phyloP scores from a whole-genome alignment of 345 rosid genomes.

The Citrus sp. region DNA sequence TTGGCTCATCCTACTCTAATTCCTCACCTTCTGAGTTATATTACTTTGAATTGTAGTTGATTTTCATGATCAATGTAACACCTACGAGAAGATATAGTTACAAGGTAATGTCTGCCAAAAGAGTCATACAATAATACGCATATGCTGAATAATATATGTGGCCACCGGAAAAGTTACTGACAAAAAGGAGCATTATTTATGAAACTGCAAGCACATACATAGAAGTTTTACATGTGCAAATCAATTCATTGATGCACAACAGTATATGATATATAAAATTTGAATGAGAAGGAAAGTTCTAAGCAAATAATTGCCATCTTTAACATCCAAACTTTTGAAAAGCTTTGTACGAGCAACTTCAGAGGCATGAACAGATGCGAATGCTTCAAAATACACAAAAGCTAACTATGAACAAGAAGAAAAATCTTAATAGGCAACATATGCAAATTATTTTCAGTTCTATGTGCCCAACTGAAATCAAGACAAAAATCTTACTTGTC shows the following conservation, averaged over 20 bases:
- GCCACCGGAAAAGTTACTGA: background rate
- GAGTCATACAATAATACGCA: background rate
- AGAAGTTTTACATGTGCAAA: background rate
- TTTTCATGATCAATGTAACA: background rate
- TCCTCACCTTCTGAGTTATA: background rate
- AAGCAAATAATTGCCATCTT: background rate
- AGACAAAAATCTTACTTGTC: constrained; percentile 40
- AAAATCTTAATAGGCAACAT: background rate
- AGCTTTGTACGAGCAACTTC: background rate
- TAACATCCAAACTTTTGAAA: background rate
- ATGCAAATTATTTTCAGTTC: background rate
- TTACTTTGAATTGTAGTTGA: background rate
- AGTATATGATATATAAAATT: background rate
- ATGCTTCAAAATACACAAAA: background rate
- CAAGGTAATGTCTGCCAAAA: background rate
- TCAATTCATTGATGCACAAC: background rate
- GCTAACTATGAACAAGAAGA: background rate
- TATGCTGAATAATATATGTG: background rate
- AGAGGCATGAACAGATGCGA: background rate
- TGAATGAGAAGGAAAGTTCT: background rate
- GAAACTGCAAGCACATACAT: background rate
- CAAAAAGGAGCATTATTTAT: background rate
- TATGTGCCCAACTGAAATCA: background rate
- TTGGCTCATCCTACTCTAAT: background rate
- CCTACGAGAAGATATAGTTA: background rate